Conservation (phyloP, 768 basidiomycete species). For the Suillus paluster region DNA sequence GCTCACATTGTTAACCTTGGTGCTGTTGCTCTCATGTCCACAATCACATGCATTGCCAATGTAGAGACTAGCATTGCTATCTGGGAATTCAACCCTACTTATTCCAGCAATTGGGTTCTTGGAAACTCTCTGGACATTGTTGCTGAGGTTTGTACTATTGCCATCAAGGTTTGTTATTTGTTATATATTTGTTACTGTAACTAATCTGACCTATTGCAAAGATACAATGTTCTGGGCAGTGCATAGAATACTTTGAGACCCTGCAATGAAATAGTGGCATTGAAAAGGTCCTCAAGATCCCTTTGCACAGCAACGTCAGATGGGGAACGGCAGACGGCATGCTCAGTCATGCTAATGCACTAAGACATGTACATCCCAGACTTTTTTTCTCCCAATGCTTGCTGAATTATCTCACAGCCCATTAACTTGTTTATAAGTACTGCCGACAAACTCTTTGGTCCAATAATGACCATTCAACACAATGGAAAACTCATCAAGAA, state of each 20-base stretch:
- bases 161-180: conserved; percentile 32
- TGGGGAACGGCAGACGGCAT: conserved; percentile 31
- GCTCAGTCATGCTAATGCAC: conserved; percentile 19
- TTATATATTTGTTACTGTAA: conserved; percentile 1
- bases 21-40: conserved; percentile 29
- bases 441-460: conserved; percentile 31
- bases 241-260: conserved; percentile 27
- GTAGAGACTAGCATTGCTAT: conserved; percentile 35
- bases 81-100: conserved; percentile 39
- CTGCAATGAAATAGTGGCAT: conserved; percentile 26
- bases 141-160: conserved; percentile 31
- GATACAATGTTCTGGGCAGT: conserved; percentile 29
- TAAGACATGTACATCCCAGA: conserved; percentile 17
- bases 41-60: conserved; percentile 35
- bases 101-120: conserved; percentile 28
- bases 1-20: conserved; percentile 36
- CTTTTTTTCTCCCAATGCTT: neutral
- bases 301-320: conserved; percentile 5
- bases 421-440: conserved; percentile 23
- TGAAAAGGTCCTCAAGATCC: conserved; percentile 21
- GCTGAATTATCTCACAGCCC: conserved; percentile 6
- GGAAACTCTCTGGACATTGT: conserved; percentile 35
- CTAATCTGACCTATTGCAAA: neutral
- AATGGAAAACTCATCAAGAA: conserved; percentile 17
- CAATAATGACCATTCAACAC: conserved; percentile 30